Evolutionary conservation across 768 basidiomycete genomes (phyloP).

Genomic region (Podaxis sp.): DNA sequence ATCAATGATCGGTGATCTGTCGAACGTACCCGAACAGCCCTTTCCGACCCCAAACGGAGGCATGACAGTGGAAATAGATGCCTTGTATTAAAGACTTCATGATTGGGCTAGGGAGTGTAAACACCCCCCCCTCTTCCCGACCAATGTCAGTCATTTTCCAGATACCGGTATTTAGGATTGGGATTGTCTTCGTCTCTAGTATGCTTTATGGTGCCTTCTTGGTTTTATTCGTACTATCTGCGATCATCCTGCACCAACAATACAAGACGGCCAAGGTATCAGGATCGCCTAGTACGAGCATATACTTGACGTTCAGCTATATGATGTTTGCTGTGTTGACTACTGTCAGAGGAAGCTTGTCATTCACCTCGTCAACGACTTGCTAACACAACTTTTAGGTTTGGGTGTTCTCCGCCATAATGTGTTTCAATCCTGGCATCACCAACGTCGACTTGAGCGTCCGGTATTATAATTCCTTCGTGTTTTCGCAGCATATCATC

Average conservation of each 20-base stretch:
- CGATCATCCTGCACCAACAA: conserved; percentile 4
- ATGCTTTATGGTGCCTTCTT: conserved; percentile 2
- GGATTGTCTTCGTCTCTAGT: conserved; percentile 5
- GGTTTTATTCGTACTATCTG: conserved; percentile 3
- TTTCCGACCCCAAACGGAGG: too few species aligned
- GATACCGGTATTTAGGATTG: not conserved
- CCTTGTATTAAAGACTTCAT: not conserved
- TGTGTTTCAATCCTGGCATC: not conserved
- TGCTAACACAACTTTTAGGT: not conserved
- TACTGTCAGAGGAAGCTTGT: not conserved
- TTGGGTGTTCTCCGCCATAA: not conserved
- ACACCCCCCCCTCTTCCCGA: not conserved
- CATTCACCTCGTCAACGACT: not conserved
- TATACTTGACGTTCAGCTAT: not conserved
- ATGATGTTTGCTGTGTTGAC: conserved; percentile 1
- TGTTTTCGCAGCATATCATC: conserved; percentile 1
- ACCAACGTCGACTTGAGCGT: not conserved
- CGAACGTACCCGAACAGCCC: not conserved
- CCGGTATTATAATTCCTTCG: not conserved
- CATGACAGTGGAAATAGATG: not conserved
- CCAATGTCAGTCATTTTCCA: not conserved
- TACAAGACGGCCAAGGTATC: not conserved
- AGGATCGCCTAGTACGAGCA: not conserved
- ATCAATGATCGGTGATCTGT: too few species aligned
- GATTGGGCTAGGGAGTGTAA: not conserved